Evolutionary conservation across 2,329 filamentous ascomycete species (phyloP).

Genomic region (Ascomycota sp.): DNA sequence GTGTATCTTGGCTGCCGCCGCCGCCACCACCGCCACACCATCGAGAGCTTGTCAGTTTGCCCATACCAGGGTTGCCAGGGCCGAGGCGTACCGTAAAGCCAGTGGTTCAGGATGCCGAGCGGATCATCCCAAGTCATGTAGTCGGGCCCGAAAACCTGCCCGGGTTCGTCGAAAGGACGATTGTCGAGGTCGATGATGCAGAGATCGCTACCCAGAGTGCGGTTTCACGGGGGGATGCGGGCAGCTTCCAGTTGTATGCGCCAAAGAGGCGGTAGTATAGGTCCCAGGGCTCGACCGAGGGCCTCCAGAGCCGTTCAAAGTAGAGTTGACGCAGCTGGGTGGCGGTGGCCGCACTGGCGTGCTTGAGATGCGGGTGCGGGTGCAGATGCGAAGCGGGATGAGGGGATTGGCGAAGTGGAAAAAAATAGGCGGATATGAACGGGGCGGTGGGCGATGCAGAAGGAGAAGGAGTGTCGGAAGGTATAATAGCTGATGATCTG

Average conservation of each 20-base stretch:
- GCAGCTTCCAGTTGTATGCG: slow-evolving; percentile 13
- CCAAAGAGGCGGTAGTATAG: slow-evolving; percentile 11
- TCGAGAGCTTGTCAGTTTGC: no score
- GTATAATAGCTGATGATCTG: no score
- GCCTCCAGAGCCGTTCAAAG: slow-evolving; percentile 12
- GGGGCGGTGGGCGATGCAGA: no score
- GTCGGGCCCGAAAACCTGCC: slow-evolving; percentile 14
- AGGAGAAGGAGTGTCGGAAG: no score
- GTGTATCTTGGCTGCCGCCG: slow-evolving; percentile 19
- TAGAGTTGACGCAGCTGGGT: slow-evolving; percentile 11
- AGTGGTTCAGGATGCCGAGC: slow-evolving; percentile 22
- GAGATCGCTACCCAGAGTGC: slow-evolving; percentile 16
- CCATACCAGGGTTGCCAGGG: no score
- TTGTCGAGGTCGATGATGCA: slow-evolving; percentile 26
- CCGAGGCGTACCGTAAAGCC: slow-evolving; percentile 17
- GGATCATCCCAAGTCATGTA: slow-evolving; percentile 16
- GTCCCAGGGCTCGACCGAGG: slow-evolving; percentile 8
- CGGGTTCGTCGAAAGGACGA: slow-evolving; percentile 15
- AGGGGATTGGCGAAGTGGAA: no score
- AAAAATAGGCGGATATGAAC: no score
- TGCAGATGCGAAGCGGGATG: not conserved
- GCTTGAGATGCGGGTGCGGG: not conserved
- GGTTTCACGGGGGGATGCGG: slow-evolving; percentile 10
- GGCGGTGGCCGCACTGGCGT: not conserved
- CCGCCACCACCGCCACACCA: no score